phyloP scores from a whole-genome alignment of 2,329 filamentous ascomycete species.

The Ascocoryne sarcoides region DNA sequence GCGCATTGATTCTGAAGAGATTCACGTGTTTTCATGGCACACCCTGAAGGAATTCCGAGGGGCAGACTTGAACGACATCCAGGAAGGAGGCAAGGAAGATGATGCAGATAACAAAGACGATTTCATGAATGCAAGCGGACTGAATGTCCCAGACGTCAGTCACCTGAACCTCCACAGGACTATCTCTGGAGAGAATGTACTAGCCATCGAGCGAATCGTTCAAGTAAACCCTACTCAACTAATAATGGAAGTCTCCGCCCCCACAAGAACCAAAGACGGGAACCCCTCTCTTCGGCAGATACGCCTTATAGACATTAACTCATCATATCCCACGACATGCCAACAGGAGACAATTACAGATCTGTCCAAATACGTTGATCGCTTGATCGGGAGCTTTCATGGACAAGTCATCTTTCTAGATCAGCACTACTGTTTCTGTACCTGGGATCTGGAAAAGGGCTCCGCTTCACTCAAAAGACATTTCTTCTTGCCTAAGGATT shows the following conservation, averaged over 20 bases:
- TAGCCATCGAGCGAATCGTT: background rate
- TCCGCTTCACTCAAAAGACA: background rate
- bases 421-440: conserved; percentile 2
- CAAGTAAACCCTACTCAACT: background rate
- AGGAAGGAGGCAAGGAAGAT: conserved; percentile 3
- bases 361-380: background rate
- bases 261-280: background rate
- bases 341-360: background rate
- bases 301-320: background rate
- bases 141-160: conserved; percentile 2
- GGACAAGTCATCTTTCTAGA: conserved; percentile 1
- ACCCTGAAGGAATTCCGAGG: background rate
- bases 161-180: conserved; percentile 2
- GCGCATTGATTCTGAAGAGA: conserved; percentile 1
- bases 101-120: conserved; percentile 2
- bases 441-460: conserved; percentile 1
- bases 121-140: conserved; percentile 1
- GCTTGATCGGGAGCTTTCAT: conserved; percentile 1
- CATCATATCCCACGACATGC: background rate
- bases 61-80: background rate
- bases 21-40: background rate
- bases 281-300: background rate
- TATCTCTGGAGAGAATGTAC: background rate
- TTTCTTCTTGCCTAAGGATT: conserved; percentile 3
- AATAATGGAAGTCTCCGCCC: background rate